Evolutionary conservation across 768 basidiomycete species (phyloP).

Genomic region (Boletus reticuloceps): DNA sequence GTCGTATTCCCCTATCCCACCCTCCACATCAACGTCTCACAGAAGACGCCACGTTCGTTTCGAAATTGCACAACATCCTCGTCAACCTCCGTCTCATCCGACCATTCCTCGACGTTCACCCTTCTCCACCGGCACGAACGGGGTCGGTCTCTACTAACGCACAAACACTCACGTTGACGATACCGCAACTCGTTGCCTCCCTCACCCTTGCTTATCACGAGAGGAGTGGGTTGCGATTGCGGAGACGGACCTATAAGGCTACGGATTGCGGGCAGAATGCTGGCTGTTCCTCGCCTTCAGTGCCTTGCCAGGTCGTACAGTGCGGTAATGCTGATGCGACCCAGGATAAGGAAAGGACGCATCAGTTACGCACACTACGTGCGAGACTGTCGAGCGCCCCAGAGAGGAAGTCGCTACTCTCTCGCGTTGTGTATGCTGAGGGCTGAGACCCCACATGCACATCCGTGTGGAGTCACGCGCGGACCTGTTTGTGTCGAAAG

Average conservation of each 20-base stretch:
- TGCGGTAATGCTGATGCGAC: neutral
- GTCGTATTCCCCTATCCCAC: slow-evolving; percentile 1
- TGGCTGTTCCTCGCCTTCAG: slow-evolving; percentile 7
- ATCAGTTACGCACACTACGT: neutral
- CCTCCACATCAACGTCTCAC: neutral
- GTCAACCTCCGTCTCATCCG: slow-evolving; percentile 1
- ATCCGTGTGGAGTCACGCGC: neutral
- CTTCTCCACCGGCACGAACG: slow-evolving; percentile 19
- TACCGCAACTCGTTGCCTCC: slow-evolving; percentile 32
- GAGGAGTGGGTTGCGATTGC: slow-evolving; percentile 14
- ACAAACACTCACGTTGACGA: slow-evolving; percentile 23
- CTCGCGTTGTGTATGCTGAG: slow-evolving; percentile 23
- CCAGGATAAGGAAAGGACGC: slow-evolving; percentile 4
- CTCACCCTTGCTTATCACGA: slow-evolving; percentile 28
- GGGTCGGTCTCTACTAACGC: slow-evolving; percentile 5
- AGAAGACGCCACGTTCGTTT: slow-evolving; percentile 27
- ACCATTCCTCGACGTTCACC: slow-evolving; percentile 22
- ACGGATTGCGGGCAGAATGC: slow-evolving; percentile 7
- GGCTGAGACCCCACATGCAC: neutral
- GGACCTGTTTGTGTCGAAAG: neutral
- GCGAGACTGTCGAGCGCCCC: slow-evolving; percentile 14
- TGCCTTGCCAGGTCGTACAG: neutral
- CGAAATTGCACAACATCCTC: slow-evolving; percentile 5
- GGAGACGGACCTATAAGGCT: slow-evolving; percentile 13
- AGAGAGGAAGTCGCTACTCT: slow-evolving; percentile 26